These are phyloP conservation scores for Eleusine coracana DNA, from an alignment of 176 grass and related monocot species.

Conservation along the genomic window DNA sequence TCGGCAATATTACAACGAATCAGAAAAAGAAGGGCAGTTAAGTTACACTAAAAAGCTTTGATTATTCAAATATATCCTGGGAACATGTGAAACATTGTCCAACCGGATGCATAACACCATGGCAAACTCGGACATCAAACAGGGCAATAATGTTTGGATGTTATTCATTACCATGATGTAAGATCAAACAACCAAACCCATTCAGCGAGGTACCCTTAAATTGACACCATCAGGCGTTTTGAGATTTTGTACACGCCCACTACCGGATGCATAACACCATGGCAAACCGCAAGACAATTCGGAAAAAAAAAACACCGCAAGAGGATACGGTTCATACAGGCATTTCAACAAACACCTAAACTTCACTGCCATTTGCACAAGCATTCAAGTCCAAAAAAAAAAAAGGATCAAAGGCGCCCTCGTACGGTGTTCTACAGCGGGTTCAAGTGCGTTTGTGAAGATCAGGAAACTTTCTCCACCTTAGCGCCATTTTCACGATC, in stretches of 20 bases:
- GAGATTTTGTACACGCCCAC: neutral
- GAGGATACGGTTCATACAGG: neutral
- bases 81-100: neutral
- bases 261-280: neutral
- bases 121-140: neutral
- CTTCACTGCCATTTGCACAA: neutral
- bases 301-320: neutral
- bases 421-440: neutral
- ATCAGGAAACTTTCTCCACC: neutral
- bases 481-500: neutral
- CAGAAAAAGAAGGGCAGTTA: neutral
- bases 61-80: neutral
- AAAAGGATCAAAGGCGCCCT: neutral
- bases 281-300: too few relatives aligned
- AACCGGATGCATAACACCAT: neutral
- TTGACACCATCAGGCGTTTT: too few relatives aligned
- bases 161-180: neutral
- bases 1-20: neutral
- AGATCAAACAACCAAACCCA: neutral
- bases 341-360: slow-evolving; percentile 47
- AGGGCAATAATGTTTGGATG: too few relatives aligned
- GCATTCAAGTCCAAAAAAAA: neutral
- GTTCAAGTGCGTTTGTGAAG: neutral
- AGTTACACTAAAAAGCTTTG: neutral
- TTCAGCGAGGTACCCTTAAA: neutral